phyloP scores from a whole-genome alignment of 805 yeast species.

The Osmozyma mogii region DNA sequence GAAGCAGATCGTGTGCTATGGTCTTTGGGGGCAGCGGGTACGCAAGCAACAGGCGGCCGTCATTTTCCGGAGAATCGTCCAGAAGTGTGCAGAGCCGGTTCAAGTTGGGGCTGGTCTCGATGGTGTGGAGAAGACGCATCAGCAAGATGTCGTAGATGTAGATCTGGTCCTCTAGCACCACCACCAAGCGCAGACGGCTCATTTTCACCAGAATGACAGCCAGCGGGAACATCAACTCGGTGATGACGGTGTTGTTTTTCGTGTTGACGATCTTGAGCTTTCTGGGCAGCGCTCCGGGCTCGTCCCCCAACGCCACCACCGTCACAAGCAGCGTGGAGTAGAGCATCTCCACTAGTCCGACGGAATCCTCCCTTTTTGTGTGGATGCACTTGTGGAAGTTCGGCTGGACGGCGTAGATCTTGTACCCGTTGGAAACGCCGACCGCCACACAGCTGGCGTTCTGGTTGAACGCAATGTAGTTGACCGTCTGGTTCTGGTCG shows the following conservation, averaged over 20 bases:
- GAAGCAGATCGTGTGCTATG: conserved; percentile 33
- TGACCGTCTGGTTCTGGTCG: conserved; percentile 19
- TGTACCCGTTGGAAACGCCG: conserved; percentile 58
- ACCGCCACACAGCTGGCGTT: conserved; percentile 77
- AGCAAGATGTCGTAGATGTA: conserved; percentile 34
- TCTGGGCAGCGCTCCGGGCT: conserved; percentile 67
- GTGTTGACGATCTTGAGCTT: conserved; percentile 79
- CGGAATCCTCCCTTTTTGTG: conserved; percentile 38
- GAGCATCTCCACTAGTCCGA: conserved; percentile 79
- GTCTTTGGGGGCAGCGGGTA: conserved; percentile 73
- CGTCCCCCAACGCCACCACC: conserved; percentile 70
- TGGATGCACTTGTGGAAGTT: conserved; percentile 25
- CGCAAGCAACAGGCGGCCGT: conserved; percentile 49
- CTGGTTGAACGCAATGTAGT: conserved; percentile 65
- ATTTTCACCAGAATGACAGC: conserved; percentile 33
- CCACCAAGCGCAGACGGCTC: conserved; percentile 25
- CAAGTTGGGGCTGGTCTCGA: conserved; percentile 35
- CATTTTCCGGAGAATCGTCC: conserved; percentile 16
- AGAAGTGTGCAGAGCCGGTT: conserved; percentile 59
- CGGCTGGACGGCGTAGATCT: conserved; percentile 65
- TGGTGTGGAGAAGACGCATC: conserved; percentile 36
- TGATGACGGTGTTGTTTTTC: conserved; percentile 45
- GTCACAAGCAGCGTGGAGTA: conserved; percentile 84
- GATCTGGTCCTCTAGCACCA: conserved; percentile 36
- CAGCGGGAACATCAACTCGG: conserved; percentile 36